These are phyloP conservation scores for Populus alba DNA, from an alignment of 345 rosid species.

Conservation along the genomic window DNA sequence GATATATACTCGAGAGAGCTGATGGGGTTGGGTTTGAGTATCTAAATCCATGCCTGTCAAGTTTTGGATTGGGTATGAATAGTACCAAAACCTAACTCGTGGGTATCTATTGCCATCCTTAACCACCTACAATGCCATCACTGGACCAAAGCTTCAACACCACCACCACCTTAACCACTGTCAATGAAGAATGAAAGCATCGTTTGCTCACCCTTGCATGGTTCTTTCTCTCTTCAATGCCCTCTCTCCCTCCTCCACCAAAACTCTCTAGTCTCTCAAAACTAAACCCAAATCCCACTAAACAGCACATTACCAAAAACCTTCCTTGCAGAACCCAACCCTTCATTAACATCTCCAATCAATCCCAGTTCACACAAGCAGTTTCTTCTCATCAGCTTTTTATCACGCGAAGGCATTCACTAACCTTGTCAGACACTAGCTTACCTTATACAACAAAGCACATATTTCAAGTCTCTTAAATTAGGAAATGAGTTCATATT, in stretches of 20 bases:
- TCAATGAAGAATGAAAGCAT: not conserved
- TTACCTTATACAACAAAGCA: conserved; percentile 33
- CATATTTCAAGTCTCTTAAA: conserved; percentile 44
- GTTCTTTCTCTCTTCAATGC: conserved; percentile 46
- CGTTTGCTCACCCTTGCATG: conserved; percentile 22
- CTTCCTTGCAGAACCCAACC: conserved; percentile 42
- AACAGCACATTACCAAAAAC: conserved; percentile 13
- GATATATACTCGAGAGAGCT: no score
- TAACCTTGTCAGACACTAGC: not conserved
- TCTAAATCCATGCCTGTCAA: no score
- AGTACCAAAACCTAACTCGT: no score
- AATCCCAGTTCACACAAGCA: conserved; percentile 46
- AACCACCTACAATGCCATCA: not conserved
- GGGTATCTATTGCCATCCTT: no score
- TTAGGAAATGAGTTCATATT: conserved; percentile 71
- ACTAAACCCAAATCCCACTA: conserved; percentile 30
- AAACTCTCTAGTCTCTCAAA: not conserved
- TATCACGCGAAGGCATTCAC: conserved; percentile 50
- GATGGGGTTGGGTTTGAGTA: no score
- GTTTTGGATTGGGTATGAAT: no score
- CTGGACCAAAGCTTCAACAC: not conserved
- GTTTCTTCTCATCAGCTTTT: conserved; percentile 46
- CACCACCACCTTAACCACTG: not conserved
- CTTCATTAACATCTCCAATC: conserved; percentile 31
- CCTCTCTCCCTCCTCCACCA: conserved; percentile 19